phyloP scores from a whole-genome alignment of 1,139 yeast species.

The Torulaspora pretoriensis region DNA sequence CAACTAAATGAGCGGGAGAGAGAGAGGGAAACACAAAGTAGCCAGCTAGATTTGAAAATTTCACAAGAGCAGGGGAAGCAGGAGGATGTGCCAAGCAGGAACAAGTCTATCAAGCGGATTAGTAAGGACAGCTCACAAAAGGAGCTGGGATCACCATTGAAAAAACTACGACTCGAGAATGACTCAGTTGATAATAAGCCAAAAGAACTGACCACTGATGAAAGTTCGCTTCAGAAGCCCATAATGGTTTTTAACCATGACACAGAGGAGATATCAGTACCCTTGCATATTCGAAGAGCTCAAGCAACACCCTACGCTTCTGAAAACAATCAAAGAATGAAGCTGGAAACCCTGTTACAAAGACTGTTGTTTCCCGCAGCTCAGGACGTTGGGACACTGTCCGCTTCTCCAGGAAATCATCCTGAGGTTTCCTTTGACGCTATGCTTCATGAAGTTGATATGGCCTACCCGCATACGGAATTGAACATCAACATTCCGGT shows the following conservation, averaged over 20 bases:
- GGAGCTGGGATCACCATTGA: slow-evolving; percentile 31
- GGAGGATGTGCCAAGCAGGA: neutral
- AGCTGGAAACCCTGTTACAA: slow-evolving; percentile 33
- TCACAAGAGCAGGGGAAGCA: neutral
- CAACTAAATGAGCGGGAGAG: neutral
- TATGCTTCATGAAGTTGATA: slow-evolving; percentile 25
- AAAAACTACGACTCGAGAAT: slow-evolving; percentile 21
- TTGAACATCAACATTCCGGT: slow-evolving; percentile 76
- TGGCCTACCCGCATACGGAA: slow-evolving; percentile 32
- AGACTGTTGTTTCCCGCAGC: slow-evolving; percentile 31
- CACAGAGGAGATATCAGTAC: slow-evolving; percentile 16
- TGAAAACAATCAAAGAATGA: slow-evolving; percentile 27
- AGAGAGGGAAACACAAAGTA: neutral
- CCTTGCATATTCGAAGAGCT: slow-evolving; percentile 21
- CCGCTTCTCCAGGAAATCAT: slow-evolving; percentile 8
- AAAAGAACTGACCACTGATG: neutral
- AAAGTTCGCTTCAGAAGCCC: slow-evolving; percentile 9
- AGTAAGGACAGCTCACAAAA: slow-evolving; percentile 19
- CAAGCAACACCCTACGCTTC: slow-evolving; percentile 11
- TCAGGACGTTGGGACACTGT: slow-evolving; percentile 12
- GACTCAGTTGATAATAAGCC: slow-evolving; percentile 11
- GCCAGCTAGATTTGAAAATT: neutral
- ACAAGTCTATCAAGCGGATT: slow-evolving; percentile 7
- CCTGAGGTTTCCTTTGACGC: slow-evolving; percentile 18
- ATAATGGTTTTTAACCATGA: slow-evolving; percentile 26